phyloP scores from a whole-genome alignment of 768 basidiomycete species.

The Leccinellum albellum region DNA sequence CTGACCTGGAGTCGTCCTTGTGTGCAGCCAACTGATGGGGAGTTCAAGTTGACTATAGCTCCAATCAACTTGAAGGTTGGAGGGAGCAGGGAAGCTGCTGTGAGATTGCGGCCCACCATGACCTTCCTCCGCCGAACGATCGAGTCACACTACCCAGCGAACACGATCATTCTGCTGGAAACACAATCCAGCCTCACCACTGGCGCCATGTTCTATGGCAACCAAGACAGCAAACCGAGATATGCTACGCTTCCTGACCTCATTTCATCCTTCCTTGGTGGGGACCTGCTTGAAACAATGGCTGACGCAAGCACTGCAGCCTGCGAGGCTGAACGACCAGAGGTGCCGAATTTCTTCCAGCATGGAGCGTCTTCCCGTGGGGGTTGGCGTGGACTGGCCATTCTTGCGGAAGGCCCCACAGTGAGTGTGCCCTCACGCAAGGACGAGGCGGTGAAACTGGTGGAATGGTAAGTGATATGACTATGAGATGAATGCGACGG shows the following conservation, averaged over 20 bases:
- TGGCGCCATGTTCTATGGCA: background rate
- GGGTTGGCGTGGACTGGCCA: background rate
- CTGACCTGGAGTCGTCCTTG: no score
- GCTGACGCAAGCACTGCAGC: background rate
- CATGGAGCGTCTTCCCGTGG: background rate
- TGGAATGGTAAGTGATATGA: background rate
- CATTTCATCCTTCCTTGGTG: background rate
- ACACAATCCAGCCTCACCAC: background rate
- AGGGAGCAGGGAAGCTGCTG: background rate
- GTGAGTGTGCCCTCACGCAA: background rate
- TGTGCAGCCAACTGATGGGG: no score
- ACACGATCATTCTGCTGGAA: background rate
- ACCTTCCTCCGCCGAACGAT: background rate
- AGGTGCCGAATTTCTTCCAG: background rate
- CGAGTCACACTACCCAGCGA: background rate
- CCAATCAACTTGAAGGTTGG: background rate
- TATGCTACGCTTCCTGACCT: background rate
- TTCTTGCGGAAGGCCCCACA: background rate
- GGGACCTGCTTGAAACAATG: background rate
- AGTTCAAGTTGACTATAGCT: background rate
- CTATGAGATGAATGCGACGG: no score
- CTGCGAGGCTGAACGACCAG: background rate
- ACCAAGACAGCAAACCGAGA: background rate
- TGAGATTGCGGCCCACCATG: no score
- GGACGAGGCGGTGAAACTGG: background rate